Base-by-base conservation (phyloP, 2,329 filamentous ascomycete genomes). In the Cladosporium austrohemisphaericum region DNA sequence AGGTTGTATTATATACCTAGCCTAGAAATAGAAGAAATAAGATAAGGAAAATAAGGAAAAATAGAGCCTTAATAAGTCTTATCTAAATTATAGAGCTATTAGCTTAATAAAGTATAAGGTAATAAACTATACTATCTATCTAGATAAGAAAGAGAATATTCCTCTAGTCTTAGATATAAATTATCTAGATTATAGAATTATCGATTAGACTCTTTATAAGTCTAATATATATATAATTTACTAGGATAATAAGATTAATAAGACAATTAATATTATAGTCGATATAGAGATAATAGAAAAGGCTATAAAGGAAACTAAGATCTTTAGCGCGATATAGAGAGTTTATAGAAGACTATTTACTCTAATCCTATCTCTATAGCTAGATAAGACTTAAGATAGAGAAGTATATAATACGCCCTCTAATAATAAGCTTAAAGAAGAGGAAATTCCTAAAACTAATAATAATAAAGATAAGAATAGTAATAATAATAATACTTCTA, bases 371-470 rank as follows among this genome's bases (percentile, higher is more conserved):
- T n/a, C n/a, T n/a, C n/a, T 7, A 11, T 32, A 32, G 31, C 5
- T 3, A 9, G 11, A 33, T 33, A 33, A n/a, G n/a, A 16, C n/a
- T 11, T 31, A 13, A 31, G 4, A 31, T 31, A 31, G 10, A 4
- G 10, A 13, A 31, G 14, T 31, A 31, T n/a, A 13, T 31, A 5
- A 4, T 31, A 31, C 4, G 10, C 14, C 11, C 28, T 31, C 28
- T 31, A n/a, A 32, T 16, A 35, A 31, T 54, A 35, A 41, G 36
- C 29, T 20, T 41, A 51, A 29, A 25, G 41, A 16, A 18, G 13
- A 38, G 23, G 32, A 44, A 51, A 53, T 51, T 28, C 32, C 36
- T 26, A 35, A 41, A 6, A 13, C n/a, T 26, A 16, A 25, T 16
- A n/a, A n/a, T n/a, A n/a, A n/a, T n/a, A n/a, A 41, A 41, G 26